phyloP scores from a whole-genome alignment of 192 early-diverging fungal species.

The Mycoemilia scoparia region DNA sequence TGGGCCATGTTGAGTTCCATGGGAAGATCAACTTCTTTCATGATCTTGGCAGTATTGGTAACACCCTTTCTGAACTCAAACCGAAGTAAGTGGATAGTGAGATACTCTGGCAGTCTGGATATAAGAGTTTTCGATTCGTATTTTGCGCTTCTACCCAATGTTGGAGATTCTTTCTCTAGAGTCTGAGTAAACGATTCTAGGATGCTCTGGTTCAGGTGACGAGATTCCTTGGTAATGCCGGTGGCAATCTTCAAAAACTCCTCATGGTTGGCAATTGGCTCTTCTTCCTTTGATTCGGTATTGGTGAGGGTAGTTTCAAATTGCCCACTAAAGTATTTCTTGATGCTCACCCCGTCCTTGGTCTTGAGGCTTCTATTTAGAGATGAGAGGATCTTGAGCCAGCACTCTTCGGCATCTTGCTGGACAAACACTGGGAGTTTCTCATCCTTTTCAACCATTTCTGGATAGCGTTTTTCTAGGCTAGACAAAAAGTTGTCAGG shows the following conservation, averaged over 20 bases:
- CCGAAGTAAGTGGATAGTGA: constrained; percentile 79
- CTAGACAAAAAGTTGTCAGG: constrained; percentile 66
- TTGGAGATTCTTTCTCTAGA: constrained; percentile 77
- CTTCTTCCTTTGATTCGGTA: constrained; percentile 63
- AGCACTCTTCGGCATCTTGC: constrained; percentile 98
- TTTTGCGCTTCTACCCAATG: constrained; percentile 55
- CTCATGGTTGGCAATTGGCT: constrained; percentile 36
- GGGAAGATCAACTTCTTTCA: constrained; percentile 89
- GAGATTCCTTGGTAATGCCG: constrained; percentile 35
- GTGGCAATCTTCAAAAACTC: constrained; percentile 62
- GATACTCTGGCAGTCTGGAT: constrained; percentile 68
- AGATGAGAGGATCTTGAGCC: constrained; percentile 65
- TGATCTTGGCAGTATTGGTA: constrained; percentile 72
- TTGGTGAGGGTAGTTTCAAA: constrained; percentile 29
- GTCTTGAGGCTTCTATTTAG: constrained; percentile 17
- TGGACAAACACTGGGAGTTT: constrained; percentile 56
- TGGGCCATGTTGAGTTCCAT: constrained; percentile 76
- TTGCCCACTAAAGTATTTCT: constrained; percentile 65
- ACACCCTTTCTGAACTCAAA: constrained; percentile 88
- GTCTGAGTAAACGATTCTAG: constrained; percentile 51
- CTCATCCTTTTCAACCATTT: constrained; percentile 64
- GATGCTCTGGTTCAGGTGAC: constrained; percentile 22
- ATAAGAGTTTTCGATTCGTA: constrained; percentile 64
- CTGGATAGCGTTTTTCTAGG: constrained; percentile 62
- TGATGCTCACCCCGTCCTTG: constrained; percentile 18